These are phyloP conservation scores for Fusarium hostae DNA, from an alignment of 2,329 filamentous ascomycete species.

Conservation along the genomic window DNA sequence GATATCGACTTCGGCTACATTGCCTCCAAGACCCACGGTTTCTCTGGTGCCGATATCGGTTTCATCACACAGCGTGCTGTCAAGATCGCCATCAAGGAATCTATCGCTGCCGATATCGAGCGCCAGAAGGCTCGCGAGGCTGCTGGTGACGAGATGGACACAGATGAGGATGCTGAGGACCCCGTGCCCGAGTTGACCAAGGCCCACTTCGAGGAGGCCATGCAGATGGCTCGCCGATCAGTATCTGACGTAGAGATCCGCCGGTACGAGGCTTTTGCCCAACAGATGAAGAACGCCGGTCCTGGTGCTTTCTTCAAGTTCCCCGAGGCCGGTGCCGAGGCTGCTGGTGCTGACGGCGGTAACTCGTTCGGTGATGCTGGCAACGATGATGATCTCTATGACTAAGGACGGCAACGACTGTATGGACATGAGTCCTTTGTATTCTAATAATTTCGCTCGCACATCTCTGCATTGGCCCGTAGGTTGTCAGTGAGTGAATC, in stretches of 20 bases:
- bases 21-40: slow-evolving; percentile 96
- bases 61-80: slow-evolving; percentile 99
- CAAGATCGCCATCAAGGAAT: slow-evolving; percentile 99
- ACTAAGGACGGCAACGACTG: slow-evolving; percentile 65
- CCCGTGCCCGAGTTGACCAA: slow-evolving; percentile 96
- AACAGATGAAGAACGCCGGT: slow-evolving; percentile 98
- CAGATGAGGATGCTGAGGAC: slow-evolving; percentile 81
- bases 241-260: slow-evolving; percentile 98
- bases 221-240: slow-evolving; percentile 92
- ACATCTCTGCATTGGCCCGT: slow-evolving; percentile 49
- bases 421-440: slow-evolving; percentile 51
- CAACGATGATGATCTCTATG: slow-evolving; percentile 96
- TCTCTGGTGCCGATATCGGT: slow-evolving; percentile 99
- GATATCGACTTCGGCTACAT: slow-evolving; percentile 94
- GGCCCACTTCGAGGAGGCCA: slow-evolving; percentile 98
- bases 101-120: slow-evolving; percentile 89
- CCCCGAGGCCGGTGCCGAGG: slow-evolving; percentile 76
- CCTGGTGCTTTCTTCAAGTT: slow-evolving; percentile 99
- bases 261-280: slow-evolving; percentile 96
- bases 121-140: slow-evolving; percentile 90
- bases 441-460: slow-evolving; percentile 59
- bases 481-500: slow-evolving; percentile 27
- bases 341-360: slow-evolving; percentile 67
- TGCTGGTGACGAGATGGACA: slow-evolving; percentile 79
- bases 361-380: slow-evolving; percentile 84